Evolutionary conservation across 2,329 filamentous ascomycete species (phyloP).

Genomic region (Cyphellophora europaea): DNA sequence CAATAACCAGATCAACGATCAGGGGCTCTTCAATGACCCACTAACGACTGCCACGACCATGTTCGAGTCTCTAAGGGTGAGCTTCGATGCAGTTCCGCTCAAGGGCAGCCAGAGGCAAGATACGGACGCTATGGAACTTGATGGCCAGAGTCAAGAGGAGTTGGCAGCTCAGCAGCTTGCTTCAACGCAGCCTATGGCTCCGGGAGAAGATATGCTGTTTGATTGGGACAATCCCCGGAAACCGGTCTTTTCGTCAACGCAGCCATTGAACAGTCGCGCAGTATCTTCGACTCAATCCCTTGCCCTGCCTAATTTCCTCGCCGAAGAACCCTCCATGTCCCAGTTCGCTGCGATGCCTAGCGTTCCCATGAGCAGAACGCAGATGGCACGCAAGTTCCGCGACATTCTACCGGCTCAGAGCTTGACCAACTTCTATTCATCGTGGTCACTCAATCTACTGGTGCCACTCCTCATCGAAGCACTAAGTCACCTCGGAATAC

Average conservation of each 20-base stretch:
- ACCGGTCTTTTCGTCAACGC: conserved; percentile 31
- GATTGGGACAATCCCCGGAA: conserved; percentile 75
- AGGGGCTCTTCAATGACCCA: conserved; percentile 69
- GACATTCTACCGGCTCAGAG: conserved; percentile 85
- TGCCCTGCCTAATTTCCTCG: conserved; percentile 41
- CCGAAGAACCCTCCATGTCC: conserved; percentile 71
- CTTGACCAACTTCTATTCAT: conserved; percentile 86
- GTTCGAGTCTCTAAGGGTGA: conserved; percentile 82
- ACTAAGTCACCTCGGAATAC: conserved; percentile 76
- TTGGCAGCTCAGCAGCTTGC: conserved; percentile 45
- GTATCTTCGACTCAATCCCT: conserved; percentile 38
- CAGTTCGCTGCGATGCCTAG: conserved; percentile 76
- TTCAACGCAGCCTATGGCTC: conserved; percentile 77
- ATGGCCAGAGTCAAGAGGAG: conserved; percentile 31
- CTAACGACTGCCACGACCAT: conserved; percentile 85
- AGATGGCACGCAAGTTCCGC: conserved; percentile 76
- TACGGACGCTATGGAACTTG: conserved; percentile 60
- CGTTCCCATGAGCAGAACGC: conserved; percentile 75
- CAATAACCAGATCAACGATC: conserved; percentile 65
- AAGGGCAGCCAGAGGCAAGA: conserved; percentile 32
- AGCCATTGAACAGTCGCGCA: conserved; percentile 10
- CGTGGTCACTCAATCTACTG: conserved; percentile 63
- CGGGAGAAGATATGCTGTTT: conserved; percentile 64
- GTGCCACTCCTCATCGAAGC: conserved; percentile 72
- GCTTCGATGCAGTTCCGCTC: conserved; percentile 63